Base-by-base conservation (phyloP, 108 stramenopile species). In the Mediolabrus comicus region DNA sequence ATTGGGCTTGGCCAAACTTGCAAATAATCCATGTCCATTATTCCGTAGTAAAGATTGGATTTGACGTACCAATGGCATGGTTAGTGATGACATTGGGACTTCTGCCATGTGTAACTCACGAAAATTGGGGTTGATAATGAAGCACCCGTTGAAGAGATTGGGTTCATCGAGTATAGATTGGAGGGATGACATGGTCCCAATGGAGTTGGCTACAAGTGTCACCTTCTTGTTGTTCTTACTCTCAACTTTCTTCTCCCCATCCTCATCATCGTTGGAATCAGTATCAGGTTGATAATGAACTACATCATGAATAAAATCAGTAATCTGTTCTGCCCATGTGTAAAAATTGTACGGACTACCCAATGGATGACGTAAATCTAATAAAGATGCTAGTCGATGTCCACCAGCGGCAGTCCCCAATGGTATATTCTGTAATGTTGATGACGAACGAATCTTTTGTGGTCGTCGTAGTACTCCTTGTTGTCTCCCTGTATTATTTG, bases 181-280 rank as follows among this genome's bases (percentile, higher is more conserved):
- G 26, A 98, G 81, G 31, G 87, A 81, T 1, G 81, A 81, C 56
- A 92, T 90, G 33, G 91, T 87, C 4, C 97, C 96, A 60, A 98
- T 96, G 29, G 91, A 94, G 77, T 98, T 98, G 76, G 89, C 87
- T 4, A 97, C 88, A 12, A 98, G 67, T 52, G 89, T 92, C 25
- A 92, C 85, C 24, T 54, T 76, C 56, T 33, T 71, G 54, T 30
- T 33, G 60, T 12, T 62, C 11, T 36, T 46, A n/a, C n/a, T n/a
- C n/a, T n/a, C n/a, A n/a, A n/a, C n/a, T n/a, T n/a, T n/a, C n/a
- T n/a, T n/a, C n/a, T n/a, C n/a, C n/a, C n/a, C 19, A 49, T 3
- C 19, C 19, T 49, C 22, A 49, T 24, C 7, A 24, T 16, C 5
- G 22, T 49, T 16, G 3, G 33, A 6, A n/a, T 41, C n/a, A n/a